phyloP scores from a whole-genome alignment of 177 flowering plant species.

The Vitis hybrid region DNA sequence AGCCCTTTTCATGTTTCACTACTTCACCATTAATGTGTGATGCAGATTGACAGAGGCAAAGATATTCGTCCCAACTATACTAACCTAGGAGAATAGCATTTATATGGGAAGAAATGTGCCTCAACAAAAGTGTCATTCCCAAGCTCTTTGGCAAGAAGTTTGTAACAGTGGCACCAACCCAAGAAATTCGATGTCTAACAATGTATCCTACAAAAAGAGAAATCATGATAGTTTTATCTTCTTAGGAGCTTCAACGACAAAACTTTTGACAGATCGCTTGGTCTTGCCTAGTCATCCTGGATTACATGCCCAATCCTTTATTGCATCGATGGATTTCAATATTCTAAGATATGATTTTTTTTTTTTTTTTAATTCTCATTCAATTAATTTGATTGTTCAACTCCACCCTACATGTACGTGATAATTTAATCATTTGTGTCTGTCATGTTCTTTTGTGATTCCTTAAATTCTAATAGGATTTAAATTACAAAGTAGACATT shows the following conservation, averaged over 20 bases:
- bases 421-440: slow-evolving; percentile 21
- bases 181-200: slow-evolving; percentile 59
- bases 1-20: too few relatives aligned
- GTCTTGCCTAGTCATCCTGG: not conserved
- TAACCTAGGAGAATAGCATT: slow-evolving; percentile 77
- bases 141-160: slow-evolving; percentile 55
- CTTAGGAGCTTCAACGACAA: slow-evolving; percentile 3
- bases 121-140: slow-evolving; percentile 49
- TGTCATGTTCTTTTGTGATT: slow-evolving; percentile 18
- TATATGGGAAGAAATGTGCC: slow-evolving; percentile 62
- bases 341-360: slow-evolving; percentile 7
- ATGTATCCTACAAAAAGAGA: not conserved
- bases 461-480: slow-evolving; percentile 8
- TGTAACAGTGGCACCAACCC: slow-evolving; percentile 73
- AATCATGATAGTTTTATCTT: not conserved
- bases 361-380: slow-evolving; percentile 8
- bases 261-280: slow-evolving; percentile 14
- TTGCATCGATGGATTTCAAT: slow-evolving; percentile 10
- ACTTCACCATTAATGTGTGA: not conserved
- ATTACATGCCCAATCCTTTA: slow-evolving; percentile 10
- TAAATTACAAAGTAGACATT: not conserved
- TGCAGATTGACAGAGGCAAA: slow-evolving; percentile 80
- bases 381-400: slow-evolving; percentile 28
- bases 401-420: slow-evolving; percentile 17
- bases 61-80: slow-evolving; percentile 56